Percentiles rank a stretch among this genome's conserved stretches.
phyloP scores from a whole-genome alignment of 2,329 filamentous ascomycete genomes.

The Calonectria naviculata region DNA sequence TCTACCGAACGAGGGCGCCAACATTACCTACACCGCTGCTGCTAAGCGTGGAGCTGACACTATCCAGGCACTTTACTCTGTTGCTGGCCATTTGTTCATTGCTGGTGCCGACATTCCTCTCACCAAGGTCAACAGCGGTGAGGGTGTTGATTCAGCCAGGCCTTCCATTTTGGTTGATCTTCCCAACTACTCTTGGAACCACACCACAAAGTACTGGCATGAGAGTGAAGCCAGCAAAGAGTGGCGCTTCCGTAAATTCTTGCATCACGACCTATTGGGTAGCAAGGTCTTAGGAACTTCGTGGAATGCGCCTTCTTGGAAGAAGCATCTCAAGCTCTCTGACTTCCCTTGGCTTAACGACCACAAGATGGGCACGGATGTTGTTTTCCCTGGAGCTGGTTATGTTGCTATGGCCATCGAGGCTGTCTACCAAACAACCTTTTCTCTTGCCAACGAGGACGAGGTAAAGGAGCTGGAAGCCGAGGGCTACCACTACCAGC shows the following conservation, averaged over 20 bases:
- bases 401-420: constrained; percentile 54
- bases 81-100: constrained; percentile 12
- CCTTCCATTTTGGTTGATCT: constrained; percentile 46
- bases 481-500: constrained; percentile 2
- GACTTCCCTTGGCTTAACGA: constrained; percentile 56
- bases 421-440: constrained; percentile 45
- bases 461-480: neutral
- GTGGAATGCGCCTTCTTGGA: constrained; percentile 49
- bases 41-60: neutral
- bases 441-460: neutral
- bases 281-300: constrained; percentile 44
- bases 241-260: constrained; percentile 48
- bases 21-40: neutral
- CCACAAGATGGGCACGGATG: constrained; percentile 53
- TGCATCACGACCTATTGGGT: constrained; percentile 56
- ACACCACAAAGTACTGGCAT: constrained; percentile 55
- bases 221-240: constrained; percentile 51
- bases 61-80: neutral
- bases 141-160: neutral
- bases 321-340: constrained; percentile 48
- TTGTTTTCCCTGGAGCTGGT: constrained; percentile 54
- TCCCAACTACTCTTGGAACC: constrained; percentile 59
- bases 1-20: constrained; percentile 8
- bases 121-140: constrained; percentile 4
- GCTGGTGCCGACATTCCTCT: constrained; percentile 6